Evolutionary conservation across 768 basidiomycete species (phyloP), one percentile per base, ranked within the genome.

Genomic region (Coprinopsis sp.): DNA sequence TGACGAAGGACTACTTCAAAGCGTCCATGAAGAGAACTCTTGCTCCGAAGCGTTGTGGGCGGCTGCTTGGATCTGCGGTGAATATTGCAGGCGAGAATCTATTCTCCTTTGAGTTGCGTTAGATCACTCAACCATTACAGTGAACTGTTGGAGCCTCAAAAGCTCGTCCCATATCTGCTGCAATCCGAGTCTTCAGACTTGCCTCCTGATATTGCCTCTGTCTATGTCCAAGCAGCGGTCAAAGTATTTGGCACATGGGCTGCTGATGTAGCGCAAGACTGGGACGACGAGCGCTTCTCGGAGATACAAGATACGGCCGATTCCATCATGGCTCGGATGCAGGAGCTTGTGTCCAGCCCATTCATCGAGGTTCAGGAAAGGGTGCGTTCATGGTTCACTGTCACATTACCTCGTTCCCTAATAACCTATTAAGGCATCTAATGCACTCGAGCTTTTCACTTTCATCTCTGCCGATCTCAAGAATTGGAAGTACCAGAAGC

Each of bases 31-130:
- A 18, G 76, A 78, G 40, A 84, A 80, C 1, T 83, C 81, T 59
- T 94, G 90, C 56, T 78, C 83, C 0, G 90, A 94, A 58, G 79
- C 95, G 7, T 69, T 96, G 2, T 91, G 89, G 79, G 96, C 94
- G 0, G 94, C 93, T 8, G 91, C 92, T 4, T 99, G 91, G 89
- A 88, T 97, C 54, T 92, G 90, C 51, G 95, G 94, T 16, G 96
- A 99, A 66, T 91, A 91, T 62, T 84, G 87, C 76, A 74, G 81
- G 94, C 93, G 55, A 61, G 85, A n/a, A n/a, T n/a, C n/a, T 70
- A 40, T 23, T 48, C 42, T 24, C 4, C 12, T 11, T 64, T 44
- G 27, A 46, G 42, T 19, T 16, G 13, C 13, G 31, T 24, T 22
- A 2, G 8, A 2, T 12, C 22, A 36, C 16, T 36, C 5, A 21